Evolutionary conservation across 805 yeast species (phyloP), one percentile per base, ranked within the genome.

Genomic region (Candida orba): DNA sequence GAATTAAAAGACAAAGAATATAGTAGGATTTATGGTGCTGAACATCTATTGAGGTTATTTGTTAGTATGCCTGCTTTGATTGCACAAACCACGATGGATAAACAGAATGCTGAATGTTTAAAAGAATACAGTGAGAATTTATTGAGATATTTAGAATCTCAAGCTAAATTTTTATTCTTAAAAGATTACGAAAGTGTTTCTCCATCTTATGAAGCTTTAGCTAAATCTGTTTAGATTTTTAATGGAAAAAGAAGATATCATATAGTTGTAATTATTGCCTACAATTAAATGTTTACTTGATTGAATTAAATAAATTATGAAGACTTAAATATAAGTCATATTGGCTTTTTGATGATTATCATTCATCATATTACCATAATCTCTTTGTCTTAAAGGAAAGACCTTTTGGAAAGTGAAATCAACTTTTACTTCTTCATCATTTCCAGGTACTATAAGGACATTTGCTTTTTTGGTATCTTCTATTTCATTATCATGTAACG

Each of bases 21-120:
- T 38, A 59, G 74, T 46, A 69, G 72, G 3, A 59, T 82, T 1
- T 91, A 90, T 56, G 96, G 96, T 0, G 72, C 82, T 1, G 90
- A 86, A 53, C 97, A 90, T 62, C 65, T 93, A 32, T 64, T 91
- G 47, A 69, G 99, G 50, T 64, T 91, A 44, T 68, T 89, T 50
- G 82, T 86, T 14, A 70, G 85, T 1, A 64, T 93, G 36, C 98
- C 99, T 0, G 93, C 88, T 10, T 65, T 89, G n/a, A 73, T 90
- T 42, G 74, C 87, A 1, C 81, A 80, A 49, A 79, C 95, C 1
- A 66, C 79, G 8, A 84, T 89, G 89, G 96, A 89, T 54, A 70
- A 75, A n/a, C 81, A 79, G 45, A 78, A 89, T 42, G 65, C 83
- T 6, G 69, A 67, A 7, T 72, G 73, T 15, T 61, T 87, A 46